Evolutionary conservation across 2,329 filamentous ascomycete genomes (phyloP).

Genomic region (Cercospora sojina): DNA sequence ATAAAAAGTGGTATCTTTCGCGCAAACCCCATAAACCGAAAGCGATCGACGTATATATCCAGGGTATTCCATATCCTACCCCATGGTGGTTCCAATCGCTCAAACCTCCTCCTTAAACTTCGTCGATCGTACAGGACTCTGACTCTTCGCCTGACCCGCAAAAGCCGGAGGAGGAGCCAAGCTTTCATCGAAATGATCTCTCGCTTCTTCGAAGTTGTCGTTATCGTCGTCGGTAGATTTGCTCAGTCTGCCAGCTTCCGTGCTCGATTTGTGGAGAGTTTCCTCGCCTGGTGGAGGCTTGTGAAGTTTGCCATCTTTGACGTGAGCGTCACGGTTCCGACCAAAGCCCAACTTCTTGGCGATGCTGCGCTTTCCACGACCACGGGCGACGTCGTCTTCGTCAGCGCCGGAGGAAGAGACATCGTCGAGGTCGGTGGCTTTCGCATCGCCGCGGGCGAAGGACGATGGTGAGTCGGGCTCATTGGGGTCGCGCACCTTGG

Average conservation of each 20-base stretch:
- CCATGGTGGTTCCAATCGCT: too few relatives aligned
- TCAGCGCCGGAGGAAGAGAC: slow-evolving; percentile 35
- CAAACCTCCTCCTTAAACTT: slow-evolving; percentile 61
- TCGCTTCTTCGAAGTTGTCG: slow-evolving; percentile 55
- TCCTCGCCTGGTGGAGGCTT: slow-evolving; percentile 1
- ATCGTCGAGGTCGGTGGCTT: slow-evolving; percentile 25
- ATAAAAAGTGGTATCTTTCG: not conserved
- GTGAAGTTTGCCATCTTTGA: slow-evolving; percentile 11
- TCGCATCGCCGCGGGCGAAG: slow-evolving; percentile 27
- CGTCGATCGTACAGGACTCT: slow-evolving; percentile 52
- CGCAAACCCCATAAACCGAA: not conserved
- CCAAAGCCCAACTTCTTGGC: slow-evolving; percentile 36
- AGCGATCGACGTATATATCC: not conserved
- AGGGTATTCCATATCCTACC: too few relatives aligned
- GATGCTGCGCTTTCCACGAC: slow-evolving; percentile 34
- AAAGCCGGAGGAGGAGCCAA: slow-evolving; percentile 46
- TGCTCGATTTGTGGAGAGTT: slow-evolving; percentile 1
- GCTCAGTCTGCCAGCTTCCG: slow-evolving; percentile 1
- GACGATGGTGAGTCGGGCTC: slow-evolving; percentile 28
- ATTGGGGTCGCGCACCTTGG: slow-evolving; percentile 15
- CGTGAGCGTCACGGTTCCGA: slow-evolving; percentile 25
- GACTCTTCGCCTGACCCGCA: slow-evolving; percentile 38
- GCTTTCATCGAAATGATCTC: slow-evolving; percentile 51
- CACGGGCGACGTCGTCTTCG: slow-evolving; percentile 33
- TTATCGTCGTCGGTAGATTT: slow-evolving; percentile 39